These are phyloP conservation scores for Yamagishiella unicocca DNA, from an alignment of 139 green algal species.

Conservation along the genomic window DNA sequence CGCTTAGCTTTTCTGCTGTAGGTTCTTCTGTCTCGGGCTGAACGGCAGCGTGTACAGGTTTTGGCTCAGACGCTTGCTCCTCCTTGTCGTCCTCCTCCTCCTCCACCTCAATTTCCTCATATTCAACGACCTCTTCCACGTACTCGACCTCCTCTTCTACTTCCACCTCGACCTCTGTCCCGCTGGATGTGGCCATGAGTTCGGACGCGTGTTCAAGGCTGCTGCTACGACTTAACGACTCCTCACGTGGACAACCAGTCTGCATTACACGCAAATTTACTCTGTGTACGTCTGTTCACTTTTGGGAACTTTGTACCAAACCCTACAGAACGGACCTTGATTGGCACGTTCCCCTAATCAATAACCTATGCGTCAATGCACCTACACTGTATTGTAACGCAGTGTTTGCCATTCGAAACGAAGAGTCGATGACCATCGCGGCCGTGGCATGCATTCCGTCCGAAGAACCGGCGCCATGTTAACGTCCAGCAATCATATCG, in stretches of 20 bases:
- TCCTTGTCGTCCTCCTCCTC: constrained; percentile 15
- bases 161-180: neutral
- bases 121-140: constrained; percentile 38
- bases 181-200: constrained; percentile 17
- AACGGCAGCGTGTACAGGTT: neutral
- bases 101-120: constrained; percentile 9
- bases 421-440: too few relatives aligned
- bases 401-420: too few relatives aligned
- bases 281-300: too few relatives aligned
- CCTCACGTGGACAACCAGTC: neutral
- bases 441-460: too few relatives aligned
- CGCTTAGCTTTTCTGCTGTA: too few relatives aligned
- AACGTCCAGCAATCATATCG: too few relatives aligned
- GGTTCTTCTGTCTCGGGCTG: too few relatives aligned
- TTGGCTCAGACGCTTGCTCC: neutral
- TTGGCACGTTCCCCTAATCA: neutral
- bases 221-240: neutral
- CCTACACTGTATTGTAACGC: neutral
- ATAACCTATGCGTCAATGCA: neutral
- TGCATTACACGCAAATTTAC: constrained; percentile 25
- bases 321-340: neutral
- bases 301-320: neutral
- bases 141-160: constrained; percentile 49
- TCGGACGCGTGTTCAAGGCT: constrained; percentile 20
- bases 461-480: too few relatives aligned